Evolutionary conservation across 352 stramenopile genomes (phyloP), one percentile per base, ranked within the genome.

Genomic region (Phytophthora fragariaefolia): DNA sequence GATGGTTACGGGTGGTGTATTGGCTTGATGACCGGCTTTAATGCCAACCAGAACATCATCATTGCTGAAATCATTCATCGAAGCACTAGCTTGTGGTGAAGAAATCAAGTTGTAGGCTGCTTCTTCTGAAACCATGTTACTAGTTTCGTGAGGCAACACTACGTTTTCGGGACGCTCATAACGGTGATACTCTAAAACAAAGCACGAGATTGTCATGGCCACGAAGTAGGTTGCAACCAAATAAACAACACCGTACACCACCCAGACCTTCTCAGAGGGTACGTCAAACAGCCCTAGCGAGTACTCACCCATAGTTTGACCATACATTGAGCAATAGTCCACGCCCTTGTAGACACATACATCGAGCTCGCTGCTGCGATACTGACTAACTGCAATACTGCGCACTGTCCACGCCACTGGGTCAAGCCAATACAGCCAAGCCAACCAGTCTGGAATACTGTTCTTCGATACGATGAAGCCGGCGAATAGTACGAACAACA

Each of bases 341-440:
- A 38, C 46, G 4, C 46, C 46, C 15, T 32, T 9, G 46, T 53
- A 53, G 23, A 53, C 17, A 24, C 24, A 38, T 6, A 53, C 24
- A 7, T 53, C 46, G 46, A 53, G 46, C 24, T 53, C 5, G 12
- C 17, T 53, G 23, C 46, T 53, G 13, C 46, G 46, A 36, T 53
- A 53, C 46, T 53, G 46, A 34, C 46, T 53, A 12, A 53, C 46
- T 17, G 46, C 46, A 17, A 53, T 53, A 12, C 46, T 53, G 24
- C 47, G 47, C 7, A 53, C 47, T 6, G 47, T 40, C 47, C 47
- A 53, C 8, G 47, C 47, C 8, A 53, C 47, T 6, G 47, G 47
- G 24, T 53, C 47, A 24, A 53, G 47, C 47, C 47, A 53, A 38
- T 53, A 53, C 13, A 40, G 47, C 47, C 47, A 53, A 2, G 3